phyloP scores from a whole-genome alignment of 2,329 filamentous ascomycete genomes.

The Penicillium sp. region DNA sequence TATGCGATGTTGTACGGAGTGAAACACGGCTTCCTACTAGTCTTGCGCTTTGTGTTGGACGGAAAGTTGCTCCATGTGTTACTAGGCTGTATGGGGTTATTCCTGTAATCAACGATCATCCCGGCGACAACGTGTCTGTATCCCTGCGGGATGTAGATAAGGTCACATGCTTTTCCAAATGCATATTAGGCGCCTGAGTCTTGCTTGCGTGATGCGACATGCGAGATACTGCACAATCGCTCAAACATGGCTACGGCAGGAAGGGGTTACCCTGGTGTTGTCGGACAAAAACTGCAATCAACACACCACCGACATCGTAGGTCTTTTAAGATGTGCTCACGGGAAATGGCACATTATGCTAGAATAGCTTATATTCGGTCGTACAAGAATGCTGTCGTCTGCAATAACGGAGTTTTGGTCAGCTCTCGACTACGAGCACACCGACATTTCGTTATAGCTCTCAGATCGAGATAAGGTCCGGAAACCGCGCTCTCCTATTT shows the following conservation, averaged over 20 bases:
- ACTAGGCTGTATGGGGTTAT: background rate
- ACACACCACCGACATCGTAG: background rate
- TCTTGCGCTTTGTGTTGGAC: conserved; percentile 2
- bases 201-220: conserved; percentile 16
- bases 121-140: conserved; percentile 5
- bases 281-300: background rate
- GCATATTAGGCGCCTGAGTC: conserved; percentile 8
- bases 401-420: background rate
- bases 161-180: conserved; percentile 17
- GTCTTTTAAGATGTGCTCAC: background rate
- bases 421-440: background rate
- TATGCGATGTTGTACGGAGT: conserved; percentile 7
- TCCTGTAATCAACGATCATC: background rate
- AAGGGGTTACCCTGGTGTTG: background rate
- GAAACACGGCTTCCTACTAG: conserved; percentile 6
- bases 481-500: conserved; percentile 1
- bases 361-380: background rate
- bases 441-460: conserved; percentile 3
- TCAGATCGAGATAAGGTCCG: conserved; percentile 5
- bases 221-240: background rate
- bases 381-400: background rate
- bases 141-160: conserved; percentile 11
- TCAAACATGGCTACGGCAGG: conserved; percentile 3
- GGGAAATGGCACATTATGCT: background rate
- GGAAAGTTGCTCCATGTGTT: background rate